These are phyloP conservation scores for Hypoxylon rubiginosum DNA, from an alignment of 2,329 filamentous ascomycete genomes.

Conservation along the genomic window DNA sequence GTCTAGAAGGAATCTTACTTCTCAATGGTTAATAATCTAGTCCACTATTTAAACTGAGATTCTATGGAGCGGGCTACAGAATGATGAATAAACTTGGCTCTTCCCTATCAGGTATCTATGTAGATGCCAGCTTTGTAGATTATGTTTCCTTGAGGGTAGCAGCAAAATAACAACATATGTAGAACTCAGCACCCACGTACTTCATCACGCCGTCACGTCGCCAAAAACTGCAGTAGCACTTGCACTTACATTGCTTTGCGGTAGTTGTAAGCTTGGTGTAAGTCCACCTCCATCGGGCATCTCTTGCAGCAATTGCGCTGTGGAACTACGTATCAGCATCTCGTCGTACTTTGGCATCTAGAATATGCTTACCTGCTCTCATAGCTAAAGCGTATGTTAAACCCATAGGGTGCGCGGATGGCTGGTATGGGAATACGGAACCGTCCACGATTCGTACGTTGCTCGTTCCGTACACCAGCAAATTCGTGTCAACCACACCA, in stretches of 20 bases:
- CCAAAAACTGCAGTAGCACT: slow-evolving; percentile 16
- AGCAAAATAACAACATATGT: too few relatives aligned
- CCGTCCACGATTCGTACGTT: slow-evolving; percentile 52
- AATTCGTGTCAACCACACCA: slow-evolving; percentile 53
- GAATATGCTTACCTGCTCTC: slow-evolving; percentile 16
- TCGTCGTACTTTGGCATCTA: neutral
- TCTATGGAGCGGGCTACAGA: too few relatives aligned
- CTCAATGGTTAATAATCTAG: too few relatives aligned
- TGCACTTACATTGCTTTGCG: slow-evolving; percentile 18
- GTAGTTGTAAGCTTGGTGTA: neutral
- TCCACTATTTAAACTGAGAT: too few relatives aligned
- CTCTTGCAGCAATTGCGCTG: slow-evolving; percentile 5
- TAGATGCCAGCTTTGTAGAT: too few relatives aligned
- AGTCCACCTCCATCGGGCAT: slow-evolving; percentile 8
- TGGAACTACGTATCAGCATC: neutral
- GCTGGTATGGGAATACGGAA: slow-evolving; percentile 45
- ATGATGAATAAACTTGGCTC: too few relatives aligned
- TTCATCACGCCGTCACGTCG: neutral
- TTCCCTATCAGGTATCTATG: too few relatives aligned
- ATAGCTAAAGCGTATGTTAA: slow-evolving; percentile 26
- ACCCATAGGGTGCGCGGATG: slow-evolving; percentile 25
- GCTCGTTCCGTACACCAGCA: slow-evolving; percentile 53
- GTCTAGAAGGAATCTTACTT: too few relatives aligned
- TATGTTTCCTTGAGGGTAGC: too few relatives aligned
- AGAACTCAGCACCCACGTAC: too few relatives aligned